These are phyloP conservation scores for Scenedesmus sp. DNA, from an alignment of 163 green algal species.

Conservation along the genomic window DNA sequence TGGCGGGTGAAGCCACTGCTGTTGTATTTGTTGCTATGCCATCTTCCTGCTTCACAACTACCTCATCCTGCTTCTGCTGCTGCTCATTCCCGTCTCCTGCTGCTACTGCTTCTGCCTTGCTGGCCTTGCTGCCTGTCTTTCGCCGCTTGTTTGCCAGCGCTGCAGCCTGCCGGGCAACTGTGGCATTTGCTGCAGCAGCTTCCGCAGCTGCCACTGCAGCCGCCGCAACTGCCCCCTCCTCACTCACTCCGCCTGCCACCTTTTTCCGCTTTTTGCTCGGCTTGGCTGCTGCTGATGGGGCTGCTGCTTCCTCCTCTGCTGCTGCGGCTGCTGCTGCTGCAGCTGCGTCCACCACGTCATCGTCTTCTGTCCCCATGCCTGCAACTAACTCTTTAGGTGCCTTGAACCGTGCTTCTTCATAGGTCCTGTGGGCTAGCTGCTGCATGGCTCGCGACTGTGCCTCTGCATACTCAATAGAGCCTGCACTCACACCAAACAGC, in stretches of 20 bases:
- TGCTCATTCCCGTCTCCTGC: neutral
- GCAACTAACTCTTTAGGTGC: slow-evolving; percentile 45
- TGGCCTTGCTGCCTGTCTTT: slow-evolving; percentile 9
- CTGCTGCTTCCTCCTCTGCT: neutral
- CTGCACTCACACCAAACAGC: slow-evolving; percentile 7
- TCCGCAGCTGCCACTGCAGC: slow-evolving; percentile 3
- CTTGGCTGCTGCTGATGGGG: neutral
- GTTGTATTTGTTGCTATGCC: neutral
- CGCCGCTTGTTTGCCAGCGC: slow-evolving; percentile 8
- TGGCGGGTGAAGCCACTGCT: neutral
- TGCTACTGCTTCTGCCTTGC: neutral
- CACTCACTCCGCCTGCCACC: slow-evolving; percentile 30
- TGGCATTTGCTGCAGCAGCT: neutral
- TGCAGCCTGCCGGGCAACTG: slow-evolving; percentile 23
- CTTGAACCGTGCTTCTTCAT: slow-evolving; percentile 65
- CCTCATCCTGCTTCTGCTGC: slow-evolving; percentile 21
- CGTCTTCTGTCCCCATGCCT: slow-evolving; percentile 36
- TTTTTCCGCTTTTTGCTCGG: slow-evolving; percentile 42
- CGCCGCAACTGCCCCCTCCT: slow-evolving; percentile 26
- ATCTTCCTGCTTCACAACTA: slow-evolving; percentile 1
- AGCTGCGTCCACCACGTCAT: neutral
- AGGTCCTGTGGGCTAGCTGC: slow-evolving; percentile 55
- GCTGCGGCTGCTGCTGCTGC: slow-evolving; percentile 18
- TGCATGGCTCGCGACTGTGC: slow-evolving; percentile 49
- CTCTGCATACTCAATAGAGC: slow-evolving; percentile 53